Evolutionary conservation across 345 rosid genomes (phyloP), one percentile per base, ranked within the genome.

Genomic region (Citrus unshiu): DNA sequence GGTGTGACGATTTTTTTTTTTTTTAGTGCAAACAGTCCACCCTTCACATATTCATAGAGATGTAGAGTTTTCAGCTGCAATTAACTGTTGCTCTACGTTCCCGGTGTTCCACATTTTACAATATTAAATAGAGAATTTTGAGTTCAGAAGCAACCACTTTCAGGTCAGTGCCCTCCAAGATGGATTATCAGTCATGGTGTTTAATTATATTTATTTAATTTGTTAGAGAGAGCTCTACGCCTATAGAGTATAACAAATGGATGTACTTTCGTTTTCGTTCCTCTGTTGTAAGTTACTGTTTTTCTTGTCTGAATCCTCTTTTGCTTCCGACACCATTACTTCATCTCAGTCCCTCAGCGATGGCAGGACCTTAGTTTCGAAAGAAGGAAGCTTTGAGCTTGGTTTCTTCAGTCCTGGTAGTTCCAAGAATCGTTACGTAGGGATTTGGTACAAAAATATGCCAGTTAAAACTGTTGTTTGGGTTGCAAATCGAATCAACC

Each of bases 361-460:
- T 43, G 69, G 69, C 4, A 46, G 46, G 9, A 57, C 81, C 18
- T 4, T 79, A 24, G 71, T 73, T 72, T 73, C 81, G 5, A 46
- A 68, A 49, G 24, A 49, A 0, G 74, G 73, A 37, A 73, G 10
- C 10, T 79, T 73, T 10, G 77, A 58, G 46, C 73, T 65, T 18
- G 89, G 89, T 43, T 84, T 87, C 76, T 87, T 82, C 85, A 84
- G 82, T 71, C 90, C 90, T 30, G 74, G 79, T 6, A 77, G 72
- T 70, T 89, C 94, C 56, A 69, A 43, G 51, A 87, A 81, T 6
- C 85, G 81, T 64, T 90, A 85, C 56, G 22, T 89, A 10, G 94
- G 92, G 46, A 87, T 90, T 19, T 89, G 94, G 92, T 89, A 84
- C 83, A 87, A 81, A 83, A 80, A 81, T 16, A 77, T 87, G 63